These are phyloP conservation scores for Mycena metata DNA, from an alignment of 768 basidiomycete species.

Conservation along the genomic window DNA sequence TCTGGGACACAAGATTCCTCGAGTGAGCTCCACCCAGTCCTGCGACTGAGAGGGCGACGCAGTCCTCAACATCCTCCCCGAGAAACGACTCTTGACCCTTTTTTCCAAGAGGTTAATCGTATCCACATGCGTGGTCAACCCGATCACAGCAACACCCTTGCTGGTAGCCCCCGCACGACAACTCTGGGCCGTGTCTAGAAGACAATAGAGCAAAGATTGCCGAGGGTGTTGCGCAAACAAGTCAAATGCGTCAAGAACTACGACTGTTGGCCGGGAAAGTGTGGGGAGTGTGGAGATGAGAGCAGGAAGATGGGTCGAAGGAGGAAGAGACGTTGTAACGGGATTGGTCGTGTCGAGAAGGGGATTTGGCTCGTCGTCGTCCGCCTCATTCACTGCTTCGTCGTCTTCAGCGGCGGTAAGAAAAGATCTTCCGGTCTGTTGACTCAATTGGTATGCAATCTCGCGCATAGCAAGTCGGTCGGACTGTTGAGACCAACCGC, in stretches of 20 bases:
- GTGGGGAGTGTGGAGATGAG: conserved; percentile 85
- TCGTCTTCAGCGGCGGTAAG: conserved; percentile 57
- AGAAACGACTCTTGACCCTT: conserved; percentile 97
- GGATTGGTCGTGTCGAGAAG: conserved; percentile 56
- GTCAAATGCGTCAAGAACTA: conserved; percentile 94
- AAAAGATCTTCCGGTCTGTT: conserved; percentile 78
- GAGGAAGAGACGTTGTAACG: conserved; percentile 60
- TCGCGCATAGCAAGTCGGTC: conserved; percentile 94
- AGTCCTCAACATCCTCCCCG: conserved; percentile 88
- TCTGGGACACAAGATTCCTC: conserved; percentile 57
- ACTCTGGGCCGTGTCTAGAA: conserved; percentile 94
- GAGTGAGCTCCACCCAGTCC: conserved; percentile 66
- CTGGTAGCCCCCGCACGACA: conserved; percentile 70
- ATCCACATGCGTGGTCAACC: conserved; percentile 89
- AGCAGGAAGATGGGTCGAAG: conserved; percentile 78
- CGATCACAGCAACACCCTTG: conserved; percentile 87
- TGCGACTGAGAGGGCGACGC: conserved; percentile 67
- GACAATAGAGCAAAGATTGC: conserved; percentile 93
- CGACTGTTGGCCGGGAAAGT: conserved; percentile 81
- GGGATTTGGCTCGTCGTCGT: conserved; percentile 58
- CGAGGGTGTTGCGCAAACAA: conserved; percentile 92
- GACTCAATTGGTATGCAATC: conserved; percentile 86
- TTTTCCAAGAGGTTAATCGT: conserved; percentile 93
- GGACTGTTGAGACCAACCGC: conserved; percentile 86
- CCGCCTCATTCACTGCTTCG: conserved; percentile 46